These are phyloP conservation scores for Tagetes erecta DNA, from an alignment of 129 eudicot genomes.

Conservation along the genomic window DNA sequence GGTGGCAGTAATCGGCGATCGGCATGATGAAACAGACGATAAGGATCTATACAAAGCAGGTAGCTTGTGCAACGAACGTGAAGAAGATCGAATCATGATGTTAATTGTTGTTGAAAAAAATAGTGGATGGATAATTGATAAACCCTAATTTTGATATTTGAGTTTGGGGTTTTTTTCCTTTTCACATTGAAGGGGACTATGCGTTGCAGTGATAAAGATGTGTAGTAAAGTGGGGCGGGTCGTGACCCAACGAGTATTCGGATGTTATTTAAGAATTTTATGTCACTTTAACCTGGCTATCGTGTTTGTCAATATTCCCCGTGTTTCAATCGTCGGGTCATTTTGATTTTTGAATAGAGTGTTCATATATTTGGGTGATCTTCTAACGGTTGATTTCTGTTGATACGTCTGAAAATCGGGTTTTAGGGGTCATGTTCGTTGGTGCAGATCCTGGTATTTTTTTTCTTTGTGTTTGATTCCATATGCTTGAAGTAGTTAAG, in stretches of 20 bases:
- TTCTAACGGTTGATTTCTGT: too few species aligned
- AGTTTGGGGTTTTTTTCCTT: constrained; percentile 19
- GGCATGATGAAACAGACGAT: constrained; percentile 10
- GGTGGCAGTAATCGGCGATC: constrained; percentile 32
- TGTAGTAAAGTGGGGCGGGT: background rate
- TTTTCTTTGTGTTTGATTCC: too few species aligned
- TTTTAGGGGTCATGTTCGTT: too few species aligned
- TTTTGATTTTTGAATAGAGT: too few species aligned
- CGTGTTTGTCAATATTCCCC: too few species aligned
- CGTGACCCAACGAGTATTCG: background rate
- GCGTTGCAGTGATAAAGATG: background rate
- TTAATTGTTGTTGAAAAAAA: constrained; percentile 17
- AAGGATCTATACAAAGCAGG: constrained; percentile 12
- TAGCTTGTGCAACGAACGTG: constrained; percentile 32
- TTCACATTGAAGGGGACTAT: constrained; percentile 2
- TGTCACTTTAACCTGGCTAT: too few species aligned
- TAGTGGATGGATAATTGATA: constrained; percentile 22
- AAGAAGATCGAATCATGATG: constrained; percentile 39
- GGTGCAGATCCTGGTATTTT: too few species aligned
- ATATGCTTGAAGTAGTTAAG: too few species aligned
- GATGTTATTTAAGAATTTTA: background rate
- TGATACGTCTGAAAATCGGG: too few species aligned
- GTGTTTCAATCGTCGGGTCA: too few species aligned
- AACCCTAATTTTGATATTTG: constrained; percentile 37
- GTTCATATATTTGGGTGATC: too few species aligned